phyloP scores from a whole-genome alignment of 1,284 basidiomycete species.

The Ceratobasidium sp. region DNA sequence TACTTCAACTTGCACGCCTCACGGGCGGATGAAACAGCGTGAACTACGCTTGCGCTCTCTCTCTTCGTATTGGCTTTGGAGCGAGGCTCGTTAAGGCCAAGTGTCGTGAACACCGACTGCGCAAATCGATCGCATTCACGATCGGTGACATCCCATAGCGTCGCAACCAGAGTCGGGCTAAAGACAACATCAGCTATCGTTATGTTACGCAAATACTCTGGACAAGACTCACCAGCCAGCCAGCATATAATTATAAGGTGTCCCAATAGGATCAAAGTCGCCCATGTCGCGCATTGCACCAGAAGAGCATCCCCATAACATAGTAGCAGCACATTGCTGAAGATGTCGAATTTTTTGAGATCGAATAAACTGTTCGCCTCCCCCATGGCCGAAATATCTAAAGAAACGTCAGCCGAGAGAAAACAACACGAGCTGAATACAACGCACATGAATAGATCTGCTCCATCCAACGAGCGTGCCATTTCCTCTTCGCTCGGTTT shows the following conservation, averaged over 20 bases:
- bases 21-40: constrained; percentile 82
- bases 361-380: constrained; percentile 92
- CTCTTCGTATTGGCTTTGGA: constrained; percentile 47
- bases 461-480: constrained; percentile 67
- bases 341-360: constrained; percentile 85
- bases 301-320: constrained; percentile 99
- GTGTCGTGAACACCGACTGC: constrained; percentile 78
- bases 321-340: constrained; percentile 84
- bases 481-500: constrained; percentile 85
- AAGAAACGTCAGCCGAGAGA: neutral
- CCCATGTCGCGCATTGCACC: constrained; percentile 89
- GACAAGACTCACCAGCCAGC: constrained; percentile 82
- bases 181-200: constrained; percentile 19
- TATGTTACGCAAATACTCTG: neutral
- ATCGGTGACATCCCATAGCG: constrained; percentile 99
- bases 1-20: constrained; percentile 88
- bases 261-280: constrained; percentile 90
- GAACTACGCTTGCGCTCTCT: constrained; percentile 52
- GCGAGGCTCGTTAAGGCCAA: constrained; percentile 61
- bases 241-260: constrained; percentile 94
- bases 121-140: constrained; percentile 95
- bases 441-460: constrained; percentile 88
- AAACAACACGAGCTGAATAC: neutral
- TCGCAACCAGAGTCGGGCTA: constrained; percentile 91
- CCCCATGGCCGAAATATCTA: constrained; percentile 97